A percentile compares a stretch with the other conserved stretches of the same genome.
phyloP scores from a whole-genome alignment of 2,329 filamentous ascomycete species.

The Aspergillus sp. region DNA sequence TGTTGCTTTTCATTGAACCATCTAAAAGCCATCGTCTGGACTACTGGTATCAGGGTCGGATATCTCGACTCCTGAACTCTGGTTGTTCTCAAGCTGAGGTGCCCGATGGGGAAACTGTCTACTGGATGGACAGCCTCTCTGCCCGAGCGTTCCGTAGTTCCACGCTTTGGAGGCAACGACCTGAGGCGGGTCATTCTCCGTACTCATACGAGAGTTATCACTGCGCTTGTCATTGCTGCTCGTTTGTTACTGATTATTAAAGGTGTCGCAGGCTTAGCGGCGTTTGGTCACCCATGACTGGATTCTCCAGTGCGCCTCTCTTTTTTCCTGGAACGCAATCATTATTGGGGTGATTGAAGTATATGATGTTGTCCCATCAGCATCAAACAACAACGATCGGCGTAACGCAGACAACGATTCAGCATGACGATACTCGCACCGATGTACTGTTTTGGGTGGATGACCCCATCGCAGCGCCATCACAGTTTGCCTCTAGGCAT shows the following conservation, averaged over 20 bases:
- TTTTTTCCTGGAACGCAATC: neutral
- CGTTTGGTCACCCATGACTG: neutral
- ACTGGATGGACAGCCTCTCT: too few species aligned
- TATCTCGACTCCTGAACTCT: conserved; percentile 10
- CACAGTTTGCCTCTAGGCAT: neutral
- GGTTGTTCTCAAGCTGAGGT: conserved; percentile 1
- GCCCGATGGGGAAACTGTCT: neutral
- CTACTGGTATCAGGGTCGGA: conserved; percentile 10
- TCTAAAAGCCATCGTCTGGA: conserved; percentile 15
- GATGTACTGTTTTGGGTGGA: neutral
- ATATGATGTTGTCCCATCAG: neutral
- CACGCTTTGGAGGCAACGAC: neutral
- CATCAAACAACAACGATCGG: neutral
- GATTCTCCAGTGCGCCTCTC: neutral
- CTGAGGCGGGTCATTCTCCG: neutral
- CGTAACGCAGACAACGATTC: neutral
- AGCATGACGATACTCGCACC: conserved; percentile 9
- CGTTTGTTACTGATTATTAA: conserved; percentile 5
- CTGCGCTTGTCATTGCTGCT: neutral
- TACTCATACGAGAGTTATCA: neutral
- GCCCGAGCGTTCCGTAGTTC: neutral
- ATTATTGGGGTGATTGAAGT: neutral
- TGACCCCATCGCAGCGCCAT: neutral
- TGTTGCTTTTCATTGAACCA: conserved; percentile 6
- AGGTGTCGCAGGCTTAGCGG: conserved; percentile 9